Evolutionary conservation across 2,329 filamentous ascomycete genomes (phyloP), one percentile per base, ranked within the genome.

Genomic region (Aspergillus versicolor): DNA sequence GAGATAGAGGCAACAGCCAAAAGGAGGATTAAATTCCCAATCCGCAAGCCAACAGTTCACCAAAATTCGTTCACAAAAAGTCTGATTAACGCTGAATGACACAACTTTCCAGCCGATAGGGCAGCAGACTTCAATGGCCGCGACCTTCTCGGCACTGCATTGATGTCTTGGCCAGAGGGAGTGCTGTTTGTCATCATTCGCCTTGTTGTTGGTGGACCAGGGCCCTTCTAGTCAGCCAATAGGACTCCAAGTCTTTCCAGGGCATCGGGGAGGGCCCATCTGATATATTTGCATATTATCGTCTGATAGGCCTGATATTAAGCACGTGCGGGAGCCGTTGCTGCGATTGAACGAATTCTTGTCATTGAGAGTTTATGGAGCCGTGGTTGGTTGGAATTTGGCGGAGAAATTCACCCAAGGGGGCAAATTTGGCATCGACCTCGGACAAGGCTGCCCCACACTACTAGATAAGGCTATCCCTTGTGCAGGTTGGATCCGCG

Each of bases 301-400:
- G 13, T 38, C 41, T 61, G 54, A 61, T 63, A 58, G 61, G 61
- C 43, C 37, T 46, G 47, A 51, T 22, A 19, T 15, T 17, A 41
- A 44, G 57, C 63, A 64, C 61, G 63, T 65, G 61, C 58, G 19
- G 51, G 21, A 13, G 45, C 60, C 41, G 52, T 54, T 54, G 52
- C 56, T 56, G 61, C 61, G 70, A 60, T 70, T 60, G 59, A 52
- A 54, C 48, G 19, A 21, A 52, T 49, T 40, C 30, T 24, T 22
- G 32, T 48, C 46, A 57, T 41, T 22, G 12, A 32, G 17, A 17
- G 38, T 37, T 42, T 22, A 8, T 17, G 17, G 3, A 3, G 5
- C n/a, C 21, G 21, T 58, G 57, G 49, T 59, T 62, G 57, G 57
- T 21, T 50, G 30, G 19, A 41, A 34, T 42, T 32, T 4, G 15